A percentile compares a stretch with the other conserved stretches of the same genome.
These are phyloP conservation scores for Agrostemma githago DNA, from an alignment of 148 eudicot species.

Conservation along the genomic window DNA sequence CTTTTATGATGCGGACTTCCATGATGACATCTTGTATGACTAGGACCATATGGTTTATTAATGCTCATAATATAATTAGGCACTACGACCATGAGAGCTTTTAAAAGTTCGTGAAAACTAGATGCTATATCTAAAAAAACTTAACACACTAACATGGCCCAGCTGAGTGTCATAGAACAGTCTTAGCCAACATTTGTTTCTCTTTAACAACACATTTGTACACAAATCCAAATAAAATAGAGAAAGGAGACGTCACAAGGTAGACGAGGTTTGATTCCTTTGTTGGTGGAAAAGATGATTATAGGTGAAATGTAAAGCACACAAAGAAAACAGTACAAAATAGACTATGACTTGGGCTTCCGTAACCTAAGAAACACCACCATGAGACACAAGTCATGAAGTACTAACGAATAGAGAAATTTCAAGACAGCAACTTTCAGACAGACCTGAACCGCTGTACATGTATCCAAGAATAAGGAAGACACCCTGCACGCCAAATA, in stretches of 20 bases:
- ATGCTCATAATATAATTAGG: too few relatives aligned
- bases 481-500: slow-evolving; percentile 57
- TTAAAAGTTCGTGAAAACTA: neutral
- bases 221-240: neutral
- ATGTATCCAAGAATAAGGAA: slow-evolving; percentile 72
- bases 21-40: neutral
- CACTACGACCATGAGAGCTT: neutral
- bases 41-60: too few relatives aligned
- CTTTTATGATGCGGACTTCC: neutral
- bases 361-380: neutral
- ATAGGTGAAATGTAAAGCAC: neutral
- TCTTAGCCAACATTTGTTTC: neutral
- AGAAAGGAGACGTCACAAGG: neutral
- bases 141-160: neutral
- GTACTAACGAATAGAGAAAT: neutral
- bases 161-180: neutral
- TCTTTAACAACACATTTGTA: neutral
- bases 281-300: neutral
- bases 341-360: neutral
- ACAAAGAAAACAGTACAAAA: neutral
- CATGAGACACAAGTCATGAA: neutral
- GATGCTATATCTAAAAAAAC: too few relatives aligned
- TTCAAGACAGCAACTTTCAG: neutral
- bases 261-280: neutral
- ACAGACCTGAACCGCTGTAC: slow-evolving; percentile 82